Evolutionary conservation across 129 eudicot genomes (phyloP).

Genomic region (Helianthus tuberosus): DNA sequence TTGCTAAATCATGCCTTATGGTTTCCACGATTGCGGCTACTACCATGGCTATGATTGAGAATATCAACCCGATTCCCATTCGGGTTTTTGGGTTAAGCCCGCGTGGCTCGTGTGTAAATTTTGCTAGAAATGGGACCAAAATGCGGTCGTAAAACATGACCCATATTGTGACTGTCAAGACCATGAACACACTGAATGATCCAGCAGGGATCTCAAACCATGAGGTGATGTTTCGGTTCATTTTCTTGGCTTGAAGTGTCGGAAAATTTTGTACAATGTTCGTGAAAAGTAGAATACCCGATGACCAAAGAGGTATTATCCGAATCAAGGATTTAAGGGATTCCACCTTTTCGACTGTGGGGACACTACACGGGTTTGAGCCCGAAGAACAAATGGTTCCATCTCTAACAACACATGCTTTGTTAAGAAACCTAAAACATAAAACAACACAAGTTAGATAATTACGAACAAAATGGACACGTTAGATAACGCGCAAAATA

Average conservation of each 20-base stretch:
- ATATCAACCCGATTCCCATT: conserved; percentile 49
- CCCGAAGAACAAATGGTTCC: conserved; percentile 37
- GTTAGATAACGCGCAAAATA: not conserved
- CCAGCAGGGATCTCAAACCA: conserved; percentile 53
- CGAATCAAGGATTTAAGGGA: conserved; percentile 50
- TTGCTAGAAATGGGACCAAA: conserved; percentile 42
- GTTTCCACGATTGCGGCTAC: conserved; percentile 43
- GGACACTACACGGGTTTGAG: conserved; percentile 51
- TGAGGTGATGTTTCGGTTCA: conserved; percentile 41
- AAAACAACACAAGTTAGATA: conserved; percentile 2
- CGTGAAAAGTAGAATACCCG: conserved; percentile 42
- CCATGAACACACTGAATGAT: conserved; percentile 36
- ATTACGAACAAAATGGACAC: not conserved
- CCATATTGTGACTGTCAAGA: conserved; percentile 40
- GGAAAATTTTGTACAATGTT: conserved; percentile 34
- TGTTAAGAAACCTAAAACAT: conserved; percentile 55
- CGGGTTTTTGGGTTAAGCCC: conserved; percentile 43
- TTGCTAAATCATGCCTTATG: conserved; percentile 34
- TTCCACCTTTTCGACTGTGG: conserved; percentile 64
- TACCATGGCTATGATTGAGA: conserved; percentile 34
- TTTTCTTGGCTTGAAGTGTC: conserved; percentile 46
- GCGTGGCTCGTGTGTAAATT: conserved; percentile 31
- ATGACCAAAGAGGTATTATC: conserved; percentile 56
- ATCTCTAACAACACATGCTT: conserved; percentile 60
- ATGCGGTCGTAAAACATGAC: conserved; percentile 49